These are phyloP conservation scores for Colletotrichum phormii DNA, from an alignment of 2,329 filamentous ascomycete genomes.

Conservation along the genomic window DNA sequence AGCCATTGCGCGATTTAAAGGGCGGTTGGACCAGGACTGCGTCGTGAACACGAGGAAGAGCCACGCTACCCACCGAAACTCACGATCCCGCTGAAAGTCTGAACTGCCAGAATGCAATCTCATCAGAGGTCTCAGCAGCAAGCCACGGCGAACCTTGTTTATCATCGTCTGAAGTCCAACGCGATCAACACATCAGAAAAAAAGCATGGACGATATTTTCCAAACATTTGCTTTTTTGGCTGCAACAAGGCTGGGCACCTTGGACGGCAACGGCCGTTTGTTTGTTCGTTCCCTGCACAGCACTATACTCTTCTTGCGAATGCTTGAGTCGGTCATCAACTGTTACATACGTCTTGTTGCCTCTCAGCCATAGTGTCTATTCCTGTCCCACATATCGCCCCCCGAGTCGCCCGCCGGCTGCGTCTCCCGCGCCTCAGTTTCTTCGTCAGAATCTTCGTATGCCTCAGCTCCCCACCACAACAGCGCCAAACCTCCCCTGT, in stretches of 20 bases:
- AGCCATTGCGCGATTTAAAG: not conserved
- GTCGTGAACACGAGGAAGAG: slow-evolving; percentile 9
- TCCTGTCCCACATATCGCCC: slow-evolving; percentile 5
- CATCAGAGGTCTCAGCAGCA: not conserved
- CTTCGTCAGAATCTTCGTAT: slow-evolving; percentile 22
- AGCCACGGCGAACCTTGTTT: slow-evolving; percentile 9
- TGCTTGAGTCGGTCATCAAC: not conserved
- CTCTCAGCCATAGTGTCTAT: slow-evolving; percentile 30
- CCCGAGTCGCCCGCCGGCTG: not conserved
- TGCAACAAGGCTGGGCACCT: not conserved
- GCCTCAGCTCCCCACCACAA: slow-evolving; percentile 18
- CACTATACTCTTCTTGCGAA: not conserved
- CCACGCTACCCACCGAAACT: not conserved
- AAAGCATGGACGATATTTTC: not conserved
- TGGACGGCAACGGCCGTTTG: not conserved
- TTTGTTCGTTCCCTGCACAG: not conserved
- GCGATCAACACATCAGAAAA: not conserved
- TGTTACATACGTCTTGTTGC: not conserved
- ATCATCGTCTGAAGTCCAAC: slow-evolving; percentile 11
- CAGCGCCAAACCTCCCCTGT: slow-evolving; percentile 14
- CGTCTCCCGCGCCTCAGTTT: slow-evolving; percentile 16
- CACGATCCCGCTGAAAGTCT: not conserved
- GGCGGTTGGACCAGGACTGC: not conserved
- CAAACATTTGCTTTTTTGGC: slow-evolving; percentile 1
- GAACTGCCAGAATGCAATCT: not conserved